Evolutionary conservation across 1,284 basidiomycete species (phyloP).

Genomic region (Boletus semigastroideus): DNA sequence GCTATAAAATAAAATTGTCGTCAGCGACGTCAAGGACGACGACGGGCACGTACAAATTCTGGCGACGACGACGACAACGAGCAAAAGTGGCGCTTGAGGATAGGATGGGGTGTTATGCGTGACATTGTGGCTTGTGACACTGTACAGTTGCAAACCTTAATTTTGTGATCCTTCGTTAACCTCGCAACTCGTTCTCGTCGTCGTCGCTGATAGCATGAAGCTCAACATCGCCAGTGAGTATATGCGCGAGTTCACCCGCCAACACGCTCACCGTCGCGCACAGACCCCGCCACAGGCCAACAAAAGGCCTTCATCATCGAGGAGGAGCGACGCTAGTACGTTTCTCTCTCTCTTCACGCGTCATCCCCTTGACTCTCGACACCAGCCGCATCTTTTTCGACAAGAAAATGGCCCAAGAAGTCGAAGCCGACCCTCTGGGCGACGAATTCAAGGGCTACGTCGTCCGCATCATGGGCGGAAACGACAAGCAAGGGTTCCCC

Average conservation of each 20-base stretch:
- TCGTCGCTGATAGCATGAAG: constrained; percentile 66
- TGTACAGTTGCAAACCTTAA: constrained; percentile 49
- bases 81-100: constrained; percentile 10
- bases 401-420: constrained; percentile 96
- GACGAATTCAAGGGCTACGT: constrained; percentile 98
- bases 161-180: constrained; percentile 24
- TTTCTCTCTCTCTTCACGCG: background rate
- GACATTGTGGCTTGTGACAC: constrained; percentile 31
- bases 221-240: constrained; percentile 92
- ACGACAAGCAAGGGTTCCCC: constrained; percentile 97
- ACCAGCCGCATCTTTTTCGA: constrained; percentile 92
- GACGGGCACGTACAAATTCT: constrained; percentile 38
- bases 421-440: constrained; percentile 87
- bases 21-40: constrained; percentile 3
- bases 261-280: constrained; percentile 20
- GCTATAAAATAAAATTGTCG: constrained; percentile 25
- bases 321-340: constrained; percentile 88
- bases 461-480: constrained; percentile 95
- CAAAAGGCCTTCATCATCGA: constrained; percentile 97
- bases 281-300: constrained; percentile 92
- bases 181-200: background rate
- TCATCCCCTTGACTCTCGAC: constrained; percentile 3
- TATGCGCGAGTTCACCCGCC: background rate
- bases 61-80: constrained; percentile 30
- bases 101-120: constrained; percentile 35